Evolutionary conservation across 2,329 filamentous ascomycete genomes (phyloP).

Genomic region (Aspergillus sp.): DNA sequence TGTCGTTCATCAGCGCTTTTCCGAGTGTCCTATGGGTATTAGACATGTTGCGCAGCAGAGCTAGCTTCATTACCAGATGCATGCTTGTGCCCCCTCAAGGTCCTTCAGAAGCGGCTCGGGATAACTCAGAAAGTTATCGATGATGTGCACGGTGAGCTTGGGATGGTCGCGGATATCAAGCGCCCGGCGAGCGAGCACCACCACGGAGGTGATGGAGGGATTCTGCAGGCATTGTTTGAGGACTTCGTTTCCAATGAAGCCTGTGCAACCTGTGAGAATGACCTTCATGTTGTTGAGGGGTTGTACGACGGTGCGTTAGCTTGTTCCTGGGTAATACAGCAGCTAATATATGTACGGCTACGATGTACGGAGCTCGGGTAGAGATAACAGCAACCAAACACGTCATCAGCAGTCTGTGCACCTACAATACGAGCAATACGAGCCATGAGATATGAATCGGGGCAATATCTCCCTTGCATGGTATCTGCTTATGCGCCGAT

Average conservation of each 20-base stretch:
- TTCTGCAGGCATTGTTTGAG: conserved; percentile 51
- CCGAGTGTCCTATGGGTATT: not conserved
- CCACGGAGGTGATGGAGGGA: conserved; percentile 50
- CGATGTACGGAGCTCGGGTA: too few species aligned
- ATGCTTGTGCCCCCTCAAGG: not conserved
- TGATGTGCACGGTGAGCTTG: conserved; percentile 52
- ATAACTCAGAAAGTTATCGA: conserved; percentile 55
- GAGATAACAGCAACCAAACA: too few species aligned
- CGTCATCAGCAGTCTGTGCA: too few species aligned
- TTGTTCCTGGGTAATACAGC: too few species aligned
- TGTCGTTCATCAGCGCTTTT: not conserved
- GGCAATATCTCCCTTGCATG: too few species aligned
- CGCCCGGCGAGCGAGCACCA: conserved; percentile 51
- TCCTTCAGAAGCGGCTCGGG: conserved; percentile 27
- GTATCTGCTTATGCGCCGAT: too few species aligned
- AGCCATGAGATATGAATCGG: too few species aligned
- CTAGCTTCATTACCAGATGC: not conserved
- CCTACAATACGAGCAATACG: too few species aligned
- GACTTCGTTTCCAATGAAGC: conserved; percentile 55
- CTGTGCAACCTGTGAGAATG: conserved; percentile 59
- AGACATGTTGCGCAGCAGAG: not conserved
- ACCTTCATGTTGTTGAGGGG: conserved; percentile 57
- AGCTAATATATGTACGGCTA: too few species aligned
- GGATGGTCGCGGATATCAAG: conserved; percentile 41
- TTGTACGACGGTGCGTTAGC: not conserved